Evolutionary conservation across 768 basidiomycete species (phyloP), one percentile per base, ranked within the genome.

Genomic region (Collybia sordida): DNA sequence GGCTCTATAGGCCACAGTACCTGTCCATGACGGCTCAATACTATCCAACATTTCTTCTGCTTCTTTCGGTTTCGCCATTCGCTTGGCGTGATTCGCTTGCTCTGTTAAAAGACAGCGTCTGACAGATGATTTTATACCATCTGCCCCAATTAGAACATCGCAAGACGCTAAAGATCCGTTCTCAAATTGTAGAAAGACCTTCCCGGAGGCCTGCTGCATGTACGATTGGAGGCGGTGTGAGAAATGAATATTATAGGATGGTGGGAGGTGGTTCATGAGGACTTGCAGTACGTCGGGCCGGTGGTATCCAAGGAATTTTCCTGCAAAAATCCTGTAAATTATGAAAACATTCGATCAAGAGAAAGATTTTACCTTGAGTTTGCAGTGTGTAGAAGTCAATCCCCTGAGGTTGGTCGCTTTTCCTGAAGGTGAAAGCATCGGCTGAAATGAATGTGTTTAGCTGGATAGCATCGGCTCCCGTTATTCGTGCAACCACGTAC

Each of bases 231-330:
- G n/a, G n/a, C n/a, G n/a, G n/a, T n/a, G n/a, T n/a, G n/a, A n/a
- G n/a, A n/a, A n/a, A n/a, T n/a, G n/a, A n/a, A n/a, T n/a, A n/a
- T n/a, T n/a, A n/a, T n/a, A n/a, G n/a, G 58, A n/a, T 0, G 68
- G 49, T 0, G 73, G 63, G 21, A 84, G 60, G 52, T 74, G 64
- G 4, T 70, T 63, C 14, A 82, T 62, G 15, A 83, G 60, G 15
- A 74, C 71, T 22, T 68, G 56, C 25, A 78, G 76, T 23, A 83
- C 76, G 49, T 82, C 79, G 3, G 78, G 71, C 24, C 82, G 72
- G 54, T 82, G 80, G 50, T n/a, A 68, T 52, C 43, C 60, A 25
- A 57, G 53, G 51, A 54, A 62, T 41, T 41, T 60, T 45, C 50
- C 70, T 68, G 48, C 4, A 17, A n/a, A n/a, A n/a, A n/a, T n/a